phyloP scores from a whole-genome alignment of 2,329 filamentous ascomycete species.

The Trichoderma afroharzianum region DNA sequence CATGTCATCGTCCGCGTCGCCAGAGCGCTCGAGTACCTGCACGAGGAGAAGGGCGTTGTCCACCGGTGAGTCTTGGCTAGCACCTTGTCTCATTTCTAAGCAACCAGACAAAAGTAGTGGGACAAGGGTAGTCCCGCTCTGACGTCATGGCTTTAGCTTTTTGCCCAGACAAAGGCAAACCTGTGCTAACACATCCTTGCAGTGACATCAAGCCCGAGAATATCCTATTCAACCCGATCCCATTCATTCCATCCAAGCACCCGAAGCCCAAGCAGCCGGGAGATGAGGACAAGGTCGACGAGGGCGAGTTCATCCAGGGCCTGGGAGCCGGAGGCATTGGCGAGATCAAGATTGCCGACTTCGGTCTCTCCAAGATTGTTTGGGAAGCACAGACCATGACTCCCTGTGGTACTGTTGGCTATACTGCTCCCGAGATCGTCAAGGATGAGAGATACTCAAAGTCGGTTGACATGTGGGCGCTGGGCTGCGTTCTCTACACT shows the following conservation, averaged over 20 bases:
- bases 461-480: constrained; percentile 98
- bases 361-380: constrained; percentile 94
- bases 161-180: neutral
- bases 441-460: constrained; percentile 99
- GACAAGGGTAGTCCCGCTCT: constrained; percentile 11
- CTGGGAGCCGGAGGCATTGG: constrained; percentile 87
- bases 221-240: constrained; percentile 83
- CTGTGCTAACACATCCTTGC: constrained; percentile 19
- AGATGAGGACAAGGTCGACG: constrained; percentile 95
- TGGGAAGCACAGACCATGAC: constrained; percentile 99
- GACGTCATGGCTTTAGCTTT: constrained; percentile 26
- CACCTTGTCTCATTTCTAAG: constrained; percentile 3
- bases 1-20: constrained; percentile 95
- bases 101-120: neutral
- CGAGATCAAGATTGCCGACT: constrained; percentile 95
- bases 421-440: constrained; percentile 97
- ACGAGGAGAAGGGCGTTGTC: constrained; percentile 92
- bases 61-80: constrained; percentile 69
- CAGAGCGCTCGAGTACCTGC: constrained; percentile 88
- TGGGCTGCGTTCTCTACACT: constrained; percentile 95
- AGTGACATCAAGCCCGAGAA: constrained; percentile 99
- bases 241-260: constrained; percentile 73
- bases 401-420: constrained; percentile 96
- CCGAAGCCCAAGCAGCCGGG: constrained; percentile 80
- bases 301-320: constrained; percentile 85